Percentiles rank a stretch among this genome's conserved stretches.
Conservation (phyloP, 768 basidiomycete species). For the Boletus sp. region DNA sequence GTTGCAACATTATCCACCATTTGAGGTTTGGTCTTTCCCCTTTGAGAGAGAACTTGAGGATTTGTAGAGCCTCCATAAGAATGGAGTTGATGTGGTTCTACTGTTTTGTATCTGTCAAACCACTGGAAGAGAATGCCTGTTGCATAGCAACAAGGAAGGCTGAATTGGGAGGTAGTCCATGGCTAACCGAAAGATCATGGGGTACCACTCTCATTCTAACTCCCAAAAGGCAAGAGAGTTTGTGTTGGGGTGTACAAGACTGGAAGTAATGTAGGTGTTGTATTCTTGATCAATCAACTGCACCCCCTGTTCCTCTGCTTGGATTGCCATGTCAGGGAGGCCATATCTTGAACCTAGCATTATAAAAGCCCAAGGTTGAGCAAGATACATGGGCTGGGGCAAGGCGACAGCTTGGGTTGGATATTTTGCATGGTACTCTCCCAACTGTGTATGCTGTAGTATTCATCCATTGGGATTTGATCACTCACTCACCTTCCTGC, state of each 20-base stretch:
- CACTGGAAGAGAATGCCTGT: neutral
- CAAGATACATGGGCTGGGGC: neutral
- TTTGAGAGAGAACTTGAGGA: neutral
- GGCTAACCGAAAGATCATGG: slow-evolving; percentile 21
- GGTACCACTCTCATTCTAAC: neutral
- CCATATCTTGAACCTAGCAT: neutral
- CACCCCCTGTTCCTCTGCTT: neutral
- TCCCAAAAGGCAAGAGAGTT: neutral
- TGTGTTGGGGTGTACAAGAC: neutral
- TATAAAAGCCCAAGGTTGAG: neutral
- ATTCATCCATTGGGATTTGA: too few relatives aligned
- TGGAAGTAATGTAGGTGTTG: neutral
- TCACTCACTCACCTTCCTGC: neutral
- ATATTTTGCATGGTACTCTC: neutral
- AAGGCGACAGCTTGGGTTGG: neutral
- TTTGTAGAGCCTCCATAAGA: neutral
- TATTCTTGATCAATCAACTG: slow-evolving; percentile 2
- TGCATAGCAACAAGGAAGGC: neutral
- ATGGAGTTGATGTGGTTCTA: neutral
- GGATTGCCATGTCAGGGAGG: neutral
- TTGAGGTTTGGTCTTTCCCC: neutral
- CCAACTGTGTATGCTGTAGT: neutral
- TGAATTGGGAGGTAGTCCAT: slow-evolving; percentile 25
- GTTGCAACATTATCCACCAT: neutral
- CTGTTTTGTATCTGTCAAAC: neutral